Evolutionary conservation across 441 rosid species (phyloP), one percentile per base, ranked within the genome.

Genomic region (Croton setiger): DNA sequence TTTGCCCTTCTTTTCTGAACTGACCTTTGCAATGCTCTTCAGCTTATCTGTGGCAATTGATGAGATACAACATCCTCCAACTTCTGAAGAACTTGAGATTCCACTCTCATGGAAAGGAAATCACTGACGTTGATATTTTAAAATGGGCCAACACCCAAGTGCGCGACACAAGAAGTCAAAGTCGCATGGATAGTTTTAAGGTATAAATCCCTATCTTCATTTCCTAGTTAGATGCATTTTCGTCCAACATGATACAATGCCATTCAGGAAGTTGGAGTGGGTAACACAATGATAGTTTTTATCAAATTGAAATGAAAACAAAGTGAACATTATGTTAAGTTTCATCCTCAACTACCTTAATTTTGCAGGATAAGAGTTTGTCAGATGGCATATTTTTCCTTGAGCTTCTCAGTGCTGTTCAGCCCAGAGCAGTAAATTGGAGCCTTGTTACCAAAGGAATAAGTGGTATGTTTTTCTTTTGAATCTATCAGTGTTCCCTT

Each of bases 11-110:
- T 55, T 55, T 15, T 55, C 13, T 35, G 31, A 36, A 35, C 64
- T 54, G 49, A 61, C 54, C 27, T 70, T 44, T 63, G 48, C 27
- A 61, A 12, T 49, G 21, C 58, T 56, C 33, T 74, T 27, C 60
- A 95, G 99, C 97, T 76, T 95, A 86, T 82, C 80, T 95, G 44
- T 92, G 99, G 99, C 99, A 95, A 81, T 80, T 95, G 82, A 92
- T 92, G 99, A 88, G 99, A 79, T 87, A 73, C 64, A 88, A 85
- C 70, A 89, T 95, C 82, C 96, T 95, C 64, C 98, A 92, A 79
- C 97, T 92, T 68, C 86, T 95, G 44, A 92, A 86, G 84, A 89
- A 83, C 79, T 83, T 95, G 71, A 81, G 97, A 79, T 76, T 85
- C 58, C 93, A 84, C 56, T 84, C 96, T 58, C 89, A 81, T 70